Evolutionary conservation across 2,329 filamentous ascomycete species (phyloP).

Genomic region (Diaporthe vexans): DNA sequence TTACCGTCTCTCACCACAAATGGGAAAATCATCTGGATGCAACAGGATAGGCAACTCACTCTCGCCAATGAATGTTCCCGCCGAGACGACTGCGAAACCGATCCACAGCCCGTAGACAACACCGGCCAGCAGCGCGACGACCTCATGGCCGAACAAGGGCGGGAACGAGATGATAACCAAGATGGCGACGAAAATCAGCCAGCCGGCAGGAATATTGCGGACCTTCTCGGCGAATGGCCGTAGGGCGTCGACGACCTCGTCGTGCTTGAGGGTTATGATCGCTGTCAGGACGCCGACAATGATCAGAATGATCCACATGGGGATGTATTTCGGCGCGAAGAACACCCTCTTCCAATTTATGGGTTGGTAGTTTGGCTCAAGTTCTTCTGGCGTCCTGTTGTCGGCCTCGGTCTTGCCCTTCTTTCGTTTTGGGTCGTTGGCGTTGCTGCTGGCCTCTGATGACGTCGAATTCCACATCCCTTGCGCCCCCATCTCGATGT

Average conservation of each 20-base stretch:
- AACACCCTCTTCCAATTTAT: conserved; percentile 54
- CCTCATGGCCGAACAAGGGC: conserved; percentile 58
- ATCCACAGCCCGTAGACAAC: conserved; percentile 58
- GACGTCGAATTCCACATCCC: conserved; percentile 35
- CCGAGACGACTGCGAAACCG: conserved; percentile 57
- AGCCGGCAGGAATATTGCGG: conserved; percentile 54
- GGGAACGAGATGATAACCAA: conserved; percentile 57
- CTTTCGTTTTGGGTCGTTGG: conserved; percentile 33
- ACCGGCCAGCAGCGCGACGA: conserved; percentile 57
- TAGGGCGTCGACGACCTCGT: conserved; percentile 54
- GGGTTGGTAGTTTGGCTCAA: conserved; percentile 52
- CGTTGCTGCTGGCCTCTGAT: conserved; percentile 32
- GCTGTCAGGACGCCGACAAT: conserved; percentile 49
- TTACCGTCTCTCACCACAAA: too few relatives aligned
- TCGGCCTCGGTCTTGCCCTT: conserved; percentile 28
- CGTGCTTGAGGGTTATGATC: conserved; percentile 54
- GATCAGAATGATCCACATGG: conserved; percentile 46
- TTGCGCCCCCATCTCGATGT: conserved; percentile 40
- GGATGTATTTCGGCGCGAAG: conserved; percentile 53
- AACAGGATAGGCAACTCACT: conserved; percentile 44
- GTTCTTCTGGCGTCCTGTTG: conserved; percentile 11
- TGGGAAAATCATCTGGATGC: not conserved
- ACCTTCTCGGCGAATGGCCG: conserved; percentile 55
- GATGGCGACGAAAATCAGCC: conserved; percentile 56
- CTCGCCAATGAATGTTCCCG: conserved; percentile 58